Evolutionary conservation across 371 early-diverging fungal species (phyloP).

Genomic region (Apophysomyces sp.): DNA sequence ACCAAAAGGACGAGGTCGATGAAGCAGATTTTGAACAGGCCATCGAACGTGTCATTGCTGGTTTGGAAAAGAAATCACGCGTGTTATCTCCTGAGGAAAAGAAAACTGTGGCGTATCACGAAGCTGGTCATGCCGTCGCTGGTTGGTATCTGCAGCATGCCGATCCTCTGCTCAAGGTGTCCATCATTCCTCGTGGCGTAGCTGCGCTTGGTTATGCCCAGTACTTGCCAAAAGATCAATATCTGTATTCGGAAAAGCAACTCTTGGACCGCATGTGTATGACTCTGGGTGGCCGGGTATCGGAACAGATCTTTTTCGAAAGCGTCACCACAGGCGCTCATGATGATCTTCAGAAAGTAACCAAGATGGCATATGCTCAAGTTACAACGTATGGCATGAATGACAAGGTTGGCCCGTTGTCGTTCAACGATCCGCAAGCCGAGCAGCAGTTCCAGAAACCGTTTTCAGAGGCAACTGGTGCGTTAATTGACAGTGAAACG

Average conservation of each 20-base stretch:
- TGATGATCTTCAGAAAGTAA: slow-evolving; percentile 97
- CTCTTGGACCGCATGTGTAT: slow-evolving; percentile 97
- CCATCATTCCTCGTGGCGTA: slow-evolving; percentile 96
- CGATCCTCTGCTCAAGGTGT: slow-evolving; percentile 95
- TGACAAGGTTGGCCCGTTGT: slow-evolving; percentile 81
- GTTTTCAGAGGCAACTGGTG: slow-evolving; percentile 93
- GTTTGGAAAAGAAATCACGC: slow-evolving; percentile 95
- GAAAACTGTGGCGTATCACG: slow-evolving; percentile 98
- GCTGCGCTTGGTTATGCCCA: slow-evolving; percentile 98
- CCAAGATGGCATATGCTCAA: slow-evolving; percentile 95
- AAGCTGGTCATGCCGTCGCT: slow-evolving; percentile 98
- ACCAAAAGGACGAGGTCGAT: slow-evolving; percentile 71
- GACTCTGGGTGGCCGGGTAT: slow-evolving; percentile 96
- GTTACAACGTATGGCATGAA: slow-evolving; percentile 97
- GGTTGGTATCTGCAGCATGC: slow-evolving; percentile 98
- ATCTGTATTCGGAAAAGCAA: slow-evolving; percentile 90
- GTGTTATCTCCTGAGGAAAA: slow-evolving; percentile 97
- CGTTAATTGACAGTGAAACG: slow-evolving; percentile 94
- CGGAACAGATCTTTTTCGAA: slow-evolving; percentile 94
- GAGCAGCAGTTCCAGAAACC: slow-evolving; percentile 90
- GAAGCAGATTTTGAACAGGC: slow-evolving; percentile 95
- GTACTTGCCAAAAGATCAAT: slow-evolving; percentile 97
- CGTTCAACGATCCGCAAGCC: slow-evolving; percentile 75
- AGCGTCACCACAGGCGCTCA: slow-evolving; percentile 89
- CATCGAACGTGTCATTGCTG: slow-evolving; percentile 98